A percentile compares a stretch with the other conserved stretches of the same genome.
Conservation (phyloP, 495 filamentous ascomycete species). For the Aspergillus haitiensis region DNA sequence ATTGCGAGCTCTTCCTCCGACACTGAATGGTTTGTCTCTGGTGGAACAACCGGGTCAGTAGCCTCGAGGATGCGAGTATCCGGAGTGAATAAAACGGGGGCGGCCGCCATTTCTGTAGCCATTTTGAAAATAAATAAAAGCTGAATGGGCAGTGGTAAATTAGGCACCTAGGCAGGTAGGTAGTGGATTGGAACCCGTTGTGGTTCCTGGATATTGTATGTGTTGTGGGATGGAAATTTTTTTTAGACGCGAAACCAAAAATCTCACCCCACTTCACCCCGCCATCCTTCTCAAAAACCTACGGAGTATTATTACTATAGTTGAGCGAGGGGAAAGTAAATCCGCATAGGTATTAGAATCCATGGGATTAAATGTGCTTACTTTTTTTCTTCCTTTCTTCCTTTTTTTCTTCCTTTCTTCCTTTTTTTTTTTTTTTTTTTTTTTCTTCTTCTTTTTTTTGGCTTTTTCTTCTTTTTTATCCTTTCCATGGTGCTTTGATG, state of each 20-base stretch:
- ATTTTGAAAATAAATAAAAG: conserved; percentile 19
- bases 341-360: neutral
- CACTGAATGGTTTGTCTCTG: conserved; percentile 35
- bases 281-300: conserved; percentile 34
- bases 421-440: too few species aligned
- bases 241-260: conserved; percentile 29
- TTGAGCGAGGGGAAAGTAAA: conserved; percentile 8
- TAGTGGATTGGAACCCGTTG: conserved; percentile 1
- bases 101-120: conserved; percentile 42
- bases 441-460: too few species aligned
- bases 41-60: conserved; percentile 35
- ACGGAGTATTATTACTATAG: conserved; percentile 14
- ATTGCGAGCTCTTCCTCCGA: conserved; percentile 71
- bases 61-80: conserved; percentile 74
- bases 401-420: too few species aligned
- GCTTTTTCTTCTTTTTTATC: too few species aligned
- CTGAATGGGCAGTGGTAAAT: neutral
- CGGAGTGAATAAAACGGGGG: conserved; percentile 86
- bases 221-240: conserved; percentile 18
- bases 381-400: too few species aligned
- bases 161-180: conserved; percentile 13
- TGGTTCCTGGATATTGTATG: conserved; percentile 3
- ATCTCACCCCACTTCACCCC: conserved; percentile 42
- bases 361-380: too few species aligned
- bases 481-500: too few species aligned